Conservation (phyloP, 805 yeast genomes). For the Candida ipomoeae region DNA sequence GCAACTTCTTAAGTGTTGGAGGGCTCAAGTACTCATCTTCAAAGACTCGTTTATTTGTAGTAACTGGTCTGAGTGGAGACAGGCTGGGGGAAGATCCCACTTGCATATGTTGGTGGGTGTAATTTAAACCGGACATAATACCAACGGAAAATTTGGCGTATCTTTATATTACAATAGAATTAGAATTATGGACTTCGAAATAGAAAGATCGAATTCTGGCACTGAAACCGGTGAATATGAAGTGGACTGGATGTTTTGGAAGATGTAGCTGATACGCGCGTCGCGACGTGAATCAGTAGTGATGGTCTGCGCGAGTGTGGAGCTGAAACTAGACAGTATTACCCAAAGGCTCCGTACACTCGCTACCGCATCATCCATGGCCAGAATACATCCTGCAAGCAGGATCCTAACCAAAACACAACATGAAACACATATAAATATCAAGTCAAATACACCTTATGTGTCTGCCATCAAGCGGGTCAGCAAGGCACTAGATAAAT, state of each 20-base stretch:
- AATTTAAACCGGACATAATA: background rate
- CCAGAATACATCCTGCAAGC: constrained; percentile 1
- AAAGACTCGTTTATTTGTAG: constrained; percentile 13
- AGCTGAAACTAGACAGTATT: background rate
- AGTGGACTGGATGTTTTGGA: background rate
- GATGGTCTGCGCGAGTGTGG: constrained; percentile 3
- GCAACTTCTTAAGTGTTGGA: constrained; percentile 18
- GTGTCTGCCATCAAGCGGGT: constrained; percentile 68
- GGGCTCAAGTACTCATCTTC: constrained; percentile 8
- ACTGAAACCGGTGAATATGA: background rate
- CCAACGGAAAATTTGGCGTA: background rate
- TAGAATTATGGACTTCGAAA: too few relatives aligned
- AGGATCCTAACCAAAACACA: background rate
- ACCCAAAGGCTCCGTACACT: too few relatives aligned
- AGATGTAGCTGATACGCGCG: background rate
- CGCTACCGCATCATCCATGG: background rate
- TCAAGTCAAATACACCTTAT: constrained; percentile 66
- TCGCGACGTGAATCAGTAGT: background rate
- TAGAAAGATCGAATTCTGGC: too few relatives aligned
- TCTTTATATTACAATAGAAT: background rate
- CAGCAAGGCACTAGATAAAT: constrained; percentile 45
- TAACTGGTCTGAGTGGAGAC: constrained; percentile 6
- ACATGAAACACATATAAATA: constrained; percentile 44
- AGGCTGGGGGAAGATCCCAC: background rate
- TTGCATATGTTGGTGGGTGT: background rate